Base-by-base conservation (phyloP, 2,329 filamentous ascomycete genomes). In the Neurospora sp. region DNA sequence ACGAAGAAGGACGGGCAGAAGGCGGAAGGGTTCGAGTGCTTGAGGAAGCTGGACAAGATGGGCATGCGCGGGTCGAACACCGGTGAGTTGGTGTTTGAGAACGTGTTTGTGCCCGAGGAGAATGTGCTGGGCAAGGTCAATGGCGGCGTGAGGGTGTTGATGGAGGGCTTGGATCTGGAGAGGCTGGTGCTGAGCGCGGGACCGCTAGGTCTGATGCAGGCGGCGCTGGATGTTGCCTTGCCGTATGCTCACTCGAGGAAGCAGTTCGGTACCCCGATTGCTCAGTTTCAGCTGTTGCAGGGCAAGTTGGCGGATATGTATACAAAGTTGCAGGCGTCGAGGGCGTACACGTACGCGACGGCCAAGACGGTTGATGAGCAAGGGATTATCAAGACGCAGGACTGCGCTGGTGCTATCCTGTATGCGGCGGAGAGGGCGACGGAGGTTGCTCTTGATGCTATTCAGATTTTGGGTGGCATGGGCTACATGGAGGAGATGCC, bases 31-130 rank as follows among this genome's bases (percentile, higher is more conserved):
- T 98, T 97, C 83, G 91, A 89, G 73, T 94, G 93, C 76, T 89
- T 93, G 6, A 87, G 92, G 72, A 98, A 98, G 82, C 88, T 98
- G 19, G 95, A 98, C 84, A 98, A 99, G 83, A 91, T 99, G 80
- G 96, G 96, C 74, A 99, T 99, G 96, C 88, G 96, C 70, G 96
- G 96, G 71, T 96, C 92, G 75, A 97, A 97, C 81, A 98, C 96
- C 0, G 96, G 96, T 76, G 96, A 98, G 81, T 87, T 98, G 33
- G 87, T 95, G 69, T 96, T 98, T 75, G 93, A 97, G 72, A 85
- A 90, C 74, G 93, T 97, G 70, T 97, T 97, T 77, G 93, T 98
- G 6, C 93, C 96, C 3, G 82, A 84, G 8, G 90, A 91, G 76
- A 92, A 97, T 79, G 81, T 97, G 0, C 86, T 99, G 0, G 96